Conservation (phyloP, 2,329 filamentous ascomycete genomes). For the Fusarium hostae region DNA sequence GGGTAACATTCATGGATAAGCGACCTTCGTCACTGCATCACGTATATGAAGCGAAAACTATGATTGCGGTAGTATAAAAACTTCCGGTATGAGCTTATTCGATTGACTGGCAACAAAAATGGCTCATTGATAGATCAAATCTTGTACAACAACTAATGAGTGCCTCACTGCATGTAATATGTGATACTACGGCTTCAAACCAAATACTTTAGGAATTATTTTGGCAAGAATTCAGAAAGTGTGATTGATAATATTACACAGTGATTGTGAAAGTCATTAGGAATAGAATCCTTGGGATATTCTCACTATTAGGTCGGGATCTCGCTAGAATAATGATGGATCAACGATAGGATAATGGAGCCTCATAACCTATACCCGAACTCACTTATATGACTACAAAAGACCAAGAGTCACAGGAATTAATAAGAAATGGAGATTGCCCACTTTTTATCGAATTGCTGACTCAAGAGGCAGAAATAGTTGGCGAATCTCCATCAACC, state of each 20-base stretch:
- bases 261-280: rapidly evolving
- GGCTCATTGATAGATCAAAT: not conserved
- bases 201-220: too few relatives aligned
- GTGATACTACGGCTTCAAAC: rapidly evolving
- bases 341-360: not conserved
- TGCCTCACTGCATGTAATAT: rapidly evolving
- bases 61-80: rapidly evolving
- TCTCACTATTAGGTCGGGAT: not conserved
- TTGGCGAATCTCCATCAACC: not conserved
- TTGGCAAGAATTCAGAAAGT: rapidly evolving
- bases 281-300: not conserved
- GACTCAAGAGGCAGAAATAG: not conserved
- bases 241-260: not conserved
- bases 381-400: not conserved
- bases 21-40: not conserved
- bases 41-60: not conserved
- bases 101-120: not conserved
- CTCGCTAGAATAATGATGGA: rapidly evolving
- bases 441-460: not conserved
- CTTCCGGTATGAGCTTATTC: rapidly evolving
- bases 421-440: not conserved
- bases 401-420: too few relatives aligned
- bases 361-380: not conserved
- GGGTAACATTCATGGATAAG: not conserved
- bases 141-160: rapidly evolving